Evolutionary conservation across 2,329 filamentous ascomycete species (phyloP).

Genomic region (Alternaria angustiovoidea): DNA sequence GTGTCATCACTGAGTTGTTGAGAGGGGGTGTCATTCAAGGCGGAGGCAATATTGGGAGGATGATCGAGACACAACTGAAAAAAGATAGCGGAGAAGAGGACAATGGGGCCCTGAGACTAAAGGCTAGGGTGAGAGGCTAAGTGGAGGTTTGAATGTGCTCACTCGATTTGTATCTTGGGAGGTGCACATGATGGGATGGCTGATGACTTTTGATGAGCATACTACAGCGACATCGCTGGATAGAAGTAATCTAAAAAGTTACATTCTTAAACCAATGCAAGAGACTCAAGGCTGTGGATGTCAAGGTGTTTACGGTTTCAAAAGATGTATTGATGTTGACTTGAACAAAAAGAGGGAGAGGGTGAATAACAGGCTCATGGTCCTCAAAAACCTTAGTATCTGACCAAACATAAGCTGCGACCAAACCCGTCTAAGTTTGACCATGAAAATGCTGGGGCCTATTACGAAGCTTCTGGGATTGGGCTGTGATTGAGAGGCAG

Average conservation of each 20-base stretch:
- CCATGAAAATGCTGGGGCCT: not conserved
- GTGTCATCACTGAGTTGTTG: conserved; percentile 74
- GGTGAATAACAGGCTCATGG: not conserved
- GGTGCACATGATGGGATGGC: not conserved
- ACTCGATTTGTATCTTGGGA: not conserved
- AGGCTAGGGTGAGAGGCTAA: conserved; percentile 21
- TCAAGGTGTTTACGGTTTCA: not conserved
- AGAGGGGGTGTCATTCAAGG: conserved; percentile 67
- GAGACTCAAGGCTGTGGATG: not conserved
- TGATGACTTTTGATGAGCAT: not conserved
- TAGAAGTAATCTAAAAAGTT: not conserved
- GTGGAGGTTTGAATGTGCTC: not conserved
- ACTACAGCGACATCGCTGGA: not conserved
- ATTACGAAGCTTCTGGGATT: not conserved
- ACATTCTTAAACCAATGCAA: not conserved
- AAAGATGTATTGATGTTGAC: not conserved
- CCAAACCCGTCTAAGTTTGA: not conserved
- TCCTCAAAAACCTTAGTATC: not conserved
- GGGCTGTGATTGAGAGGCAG: not conserved
- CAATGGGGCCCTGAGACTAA: conserved; percentile 28
- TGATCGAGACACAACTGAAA: conserved; percentile 44
- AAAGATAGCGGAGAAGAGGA: conserved; percentile 38
- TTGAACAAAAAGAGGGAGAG: no score
- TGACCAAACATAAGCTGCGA: not conserved
- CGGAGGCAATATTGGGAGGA: conserved; percentile 38